Base-by-base conservation (phyloP, 169 alveolate genomes). In the Neospora caninum region DNA sequence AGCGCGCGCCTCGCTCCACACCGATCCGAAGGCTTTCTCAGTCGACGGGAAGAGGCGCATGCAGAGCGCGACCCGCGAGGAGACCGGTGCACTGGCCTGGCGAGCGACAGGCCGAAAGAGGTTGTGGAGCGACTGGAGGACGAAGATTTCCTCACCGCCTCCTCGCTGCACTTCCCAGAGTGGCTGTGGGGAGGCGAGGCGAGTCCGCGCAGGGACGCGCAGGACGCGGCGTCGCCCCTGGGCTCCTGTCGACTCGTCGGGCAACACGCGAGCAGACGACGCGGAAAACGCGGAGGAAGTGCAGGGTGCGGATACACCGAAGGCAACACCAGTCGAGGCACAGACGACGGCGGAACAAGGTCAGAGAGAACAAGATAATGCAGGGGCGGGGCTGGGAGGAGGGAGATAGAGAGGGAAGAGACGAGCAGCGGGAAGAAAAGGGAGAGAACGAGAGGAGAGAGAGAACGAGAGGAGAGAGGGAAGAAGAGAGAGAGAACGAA, bases 141-240 rank as follows among this genome's bases (percentile, higher is more conserved):
- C 4, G 73, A 7, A 29, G 73, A 64, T 29, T 22, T 64, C n/a
- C 73, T 64, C 73, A 64, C 73, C 4, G 73, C 73, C 7, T 9
- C 73, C 7, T 16, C 73, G 16, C 73, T 64, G 31, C 73, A 27
- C 73, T 64, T 64, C 31, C 73, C 73, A 29, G 73, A 16, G 7
- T 64, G 73, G 73, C 73, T 64, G n/a, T 64, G 73, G 73, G 73
- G n/a, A 22, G 73, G 20, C 73, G 73, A 64, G n/a, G 73, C 73
- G 73, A 9, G 31, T 29, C 73, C 4, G n/a, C 73, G 73, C n/a
- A 16, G 73, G 31, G 34, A 64, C n/a, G 73, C 73, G 31, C n/a
- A 9, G 7, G 7, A 27, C n/a, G 73, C 73, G 31, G 4, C 7
- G n/a, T 9, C 73, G 25, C 73, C 73, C 7, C 73, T 27, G n/a